A percentile compares a stretch with the other conserved stretches of the same genome.
These are phyloP conservation scores for Candida gorgasii DNA, from an alignment of 805 yeast species.

Conservation along the genomic window DNA sequence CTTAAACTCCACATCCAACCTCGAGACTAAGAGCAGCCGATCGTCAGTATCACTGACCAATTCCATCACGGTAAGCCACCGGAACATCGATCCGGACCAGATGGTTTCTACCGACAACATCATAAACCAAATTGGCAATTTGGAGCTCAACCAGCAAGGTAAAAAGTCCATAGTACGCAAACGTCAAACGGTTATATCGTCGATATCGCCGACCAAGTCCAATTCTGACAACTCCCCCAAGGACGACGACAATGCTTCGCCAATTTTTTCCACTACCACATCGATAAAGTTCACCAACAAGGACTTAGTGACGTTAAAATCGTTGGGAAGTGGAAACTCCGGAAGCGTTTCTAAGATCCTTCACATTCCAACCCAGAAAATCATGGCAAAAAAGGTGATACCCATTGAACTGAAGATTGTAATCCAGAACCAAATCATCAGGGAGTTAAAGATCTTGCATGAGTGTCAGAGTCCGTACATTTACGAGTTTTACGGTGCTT, in stretches of 20 bases:
- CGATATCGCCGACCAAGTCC: slow-evolving; percentile 43
- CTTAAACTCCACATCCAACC: slow-evolving; percentile 9
- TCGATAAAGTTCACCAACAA: slow-evolving; percentile 38
- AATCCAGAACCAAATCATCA: slow-evolving; percentile 77
- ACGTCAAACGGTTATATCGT: slow-evolving; percentile 43
- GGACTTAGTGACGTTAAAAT: slow-evolving; percentile 73
- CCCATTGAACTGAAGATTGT: slow-evolving; percentile 80
- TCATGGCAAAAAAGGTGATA: slow-evolving; percentile 88
- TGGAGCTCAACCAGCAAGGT: slow-evolving; percentile 20
- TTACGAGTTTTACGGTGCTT: slow-evolving; percentile 90
- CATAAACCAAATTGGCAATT: slow-evolving; percentile 27
- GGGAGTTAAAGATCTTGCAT: slow-evolving; percentile 88
- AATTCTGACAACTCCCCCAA: slow-evolving; percentile 13
- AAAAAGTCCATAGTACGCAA: slow-evolving; percentile 21
- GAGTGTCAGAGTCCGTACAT: slow-evolving; percentile 84
- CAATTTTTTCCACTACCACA: slow-evolving; percentile 34
- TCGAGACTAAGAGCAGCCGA: slow-evolving; percentile 10
- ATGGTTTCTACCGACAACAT: slow-evolving; percentile 23
- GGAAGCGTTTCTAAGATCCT: slow-evolving; percentile 89
- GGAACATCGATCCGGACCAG: slow-evolving; percentile 27
- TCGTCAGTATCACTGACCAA: slow-evolving; percentile 9
- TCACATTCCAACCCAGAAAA: slow-evolving; percentile 83
- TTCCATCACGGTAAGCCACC: slow-evolving; percentile 18
- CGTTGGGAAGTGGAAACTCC: slow-evolving; percentile 89
- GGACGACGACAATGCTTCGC: slow-evolving; percentile 21